Evolutionary conservation across 129 eudicot genomes (phyloP), one percentile per base, ranked within the genome.

Genomic region (Helianthus tuberosus): DNA sequence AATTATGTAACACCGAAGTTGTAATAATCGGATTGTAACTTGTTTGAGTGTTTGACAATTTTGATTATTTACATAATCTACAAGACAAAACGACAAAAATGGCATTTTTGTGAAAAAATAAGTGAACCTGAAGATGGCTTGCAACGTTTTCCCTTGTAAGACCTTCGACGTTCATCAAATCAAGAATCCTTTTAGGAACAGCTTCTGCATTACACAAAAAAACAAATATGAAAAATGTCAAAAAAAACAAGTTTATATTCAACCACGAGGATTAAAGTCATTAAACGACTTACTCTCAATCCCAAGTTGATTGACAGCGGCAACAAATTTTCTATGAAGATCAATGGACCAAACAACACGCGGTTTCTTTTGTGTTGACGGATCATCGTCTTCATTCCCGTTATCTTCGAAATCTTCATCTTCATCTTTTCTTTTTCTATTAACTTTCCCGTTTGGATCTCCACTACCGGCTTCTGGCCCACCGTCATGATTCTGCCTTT

Each of bases 281-380:
- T 32, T 32, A 27, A 58, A 65, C 55, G 6, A 15, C 97, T 83
- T 68, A 94, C 98, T 94, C 49, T 94, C 98, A 62, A 94, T 84
- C 48, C 98, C 98, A 66, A 90, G 72, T 74, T 88, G 96, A 83
- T 94, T 90, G 35, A 94, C 98, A 35, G 98, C 98, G 3, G 85
- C 91, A 49, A 94, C 98, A 75, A 94, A 94, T 75, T 94, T 94
- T 75, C 97, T 81, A 49, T 94, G 98, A 76, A 94, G 93, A 81
- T 94, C 98, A 36, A 90, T 85, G 27, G 97, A 88, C 98, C 98
- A 94, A 49, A 94, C 98, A 16, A 94, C 98, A 60, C 98, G 96
- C 44, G 97, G 91, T 74, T 88, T 94, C 87, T 94, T 94, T 71
- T 94, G 98, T 36, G 97, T 52, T 6, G 85, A 76, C 3, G 91